phyloP scores from a whole-genome alignment of 2,329 filamentous ascomycete species.

The Colletotrichum destructivum region DNA sequence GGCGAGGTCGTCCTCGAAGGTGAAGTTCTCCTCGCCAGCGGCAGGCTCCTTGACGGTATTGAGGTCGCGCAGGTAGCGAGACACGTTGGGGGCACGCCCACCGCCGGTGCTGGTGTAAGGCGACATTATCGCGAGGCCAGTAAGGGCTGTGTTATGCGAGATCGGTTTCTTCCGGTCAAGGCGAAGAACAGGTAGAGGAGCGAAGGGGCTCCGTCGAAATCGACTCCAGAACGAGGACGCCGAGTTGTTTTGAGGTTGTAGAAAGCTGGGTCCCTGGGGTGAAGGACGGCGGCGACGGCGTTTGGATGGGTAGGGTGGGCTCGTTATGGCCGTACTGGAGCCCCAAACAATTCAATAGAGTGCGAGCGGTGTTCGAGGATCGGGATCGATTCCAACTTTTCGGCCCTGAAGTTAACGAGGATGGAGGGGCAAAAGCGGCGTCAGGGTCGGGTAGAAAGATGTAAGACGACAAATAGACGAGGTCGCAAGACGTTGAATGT shows the following conservation, averaged over 20 bases:
- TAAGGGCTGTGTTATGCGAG: conserved; percentile 28
- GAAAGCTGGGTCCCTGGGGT: conserved; percentile 21
- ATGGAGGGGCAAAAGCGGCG: conserved; percentile 29
- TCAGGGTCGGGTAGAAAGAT: neutral
- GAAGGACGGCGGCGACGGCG: conserved; percentile 28
- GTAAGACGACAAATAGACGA: conserved; percentile 5
- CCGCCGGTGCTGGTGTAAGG: conserved; percentile 72
- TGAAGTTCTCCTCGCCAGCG: conserved; percentile 73
- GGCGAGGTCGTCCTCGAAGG: conserved; percentile 79
- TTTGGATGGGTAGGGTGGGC: conserved; percentile 29
- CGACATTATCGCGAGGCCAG: conserved; percentile 68
- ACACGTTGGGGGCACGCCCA: conserved; percentile 88
- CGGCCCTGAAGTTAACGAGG: conserved; percentile 9
- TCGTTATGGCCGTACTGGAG: conserved; percentile 25
- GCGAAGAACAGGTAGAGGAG: conserved; percentile 13
- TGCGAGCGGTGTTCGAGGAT: conserved; percentile 19
- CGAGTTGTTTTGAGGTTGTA: conserved; percentile 37
- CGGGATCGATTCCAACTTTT: conserved; percentile 29
- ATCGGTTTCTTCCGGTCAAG: conserved; percentile 13
- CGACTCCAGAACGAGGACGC: conserved; percentile 28
- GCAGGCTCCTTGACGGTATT: conserved; percentile 76
- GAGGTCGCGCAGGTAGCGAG: conserved; percentile 88
- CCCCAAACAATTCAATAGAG: conserved; percentile 19
- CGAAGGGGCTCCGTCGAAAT: conserved; percentile 27
- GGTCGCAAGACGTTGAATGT: conserved; percentile 6